Base-by-base conservation (phyloP, 345 rosid species). In the Eutrema yunnanense region DNA sequence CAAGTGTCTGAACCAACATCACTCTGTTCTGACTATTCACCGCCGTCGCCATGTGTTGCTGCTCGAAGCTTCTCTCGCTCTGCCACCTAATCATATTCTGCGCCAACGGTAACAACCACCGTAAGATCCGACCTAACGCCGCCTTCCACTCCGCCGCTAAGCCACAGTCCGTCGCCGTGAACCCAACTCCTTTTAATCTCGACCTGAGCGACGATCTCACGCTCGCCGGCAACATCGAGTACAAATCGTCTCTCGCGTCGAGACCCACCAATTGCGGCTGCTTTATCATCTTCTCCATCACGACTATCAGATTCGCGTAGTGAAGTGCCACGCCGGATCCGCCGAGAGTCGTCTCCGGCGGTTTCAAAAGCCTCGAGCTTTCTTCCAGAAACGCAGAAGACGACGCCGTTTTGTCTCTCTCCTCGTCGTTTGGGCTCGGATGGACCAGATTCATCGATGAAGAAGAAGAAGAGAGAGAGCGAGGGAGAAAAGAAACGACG, bases 71-170 rank as follows among this genome's bases (percentile, higher is more conserved):
- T 80, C 99, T 86, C 69, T 90, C 99, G 22, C 86, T 87, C 62
- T 96, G 99, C 98, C 99, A 96, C 80, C 84, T 90, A 10, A 96
- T 92, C 99, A 88, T 96, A 51, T 92, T 92, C 65, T 96, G 98
- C 2, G 96, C 99, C 66, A 96, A 58, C 2, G 97, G 99, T 6
- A 96, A 83, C 67, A 96, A 48, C 99, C 99, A 96, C 22, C 80
- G 77, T 74, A 92, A 78, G 27, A 96, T 90, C 82, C 89, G 77
- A 47, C 87, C 87, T 55, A 90, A 52, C 10, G 99, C 99, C 0
- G 85, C 83, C 57, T 78, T 86, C 99, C 99, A 96, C 66, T 90
- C 96, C 12, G 81, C 82, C 60, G 98, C 99, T 5, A 96, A 85
- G 19, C 61, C 82, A 14, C 89, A 82, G 72, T 96, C 97, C 1